A percentile compares a stretch with the other conserved stretches of the same genome.
Conservation (phyloP, 371 early-diverging fungal genomes). For the Lichtheimia hyalospora region DNA sequence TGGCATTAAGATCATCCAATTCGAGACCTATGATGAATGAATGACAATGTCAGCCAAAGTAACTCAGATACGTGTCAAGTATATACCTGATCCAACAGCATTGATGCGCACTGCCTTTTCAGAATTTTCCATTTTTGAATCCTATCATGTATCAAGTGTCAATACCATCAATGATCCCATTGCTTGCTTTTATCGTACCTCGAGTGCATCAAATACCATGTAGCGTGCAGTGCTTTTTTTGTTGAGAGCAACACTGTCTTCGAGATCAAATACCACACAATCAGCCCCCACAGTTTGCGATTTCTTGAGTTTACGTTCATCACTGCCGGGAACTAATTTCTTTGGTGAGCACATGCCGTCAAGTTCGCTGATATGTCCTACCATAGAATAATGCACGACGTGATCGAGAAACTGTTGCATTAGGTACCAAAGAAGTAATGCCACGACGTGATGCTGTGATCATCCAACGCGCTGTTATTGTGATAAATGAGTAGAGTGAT, state of each 20-base stretch:
- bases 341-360: not conserved
- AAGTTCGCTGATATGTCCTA: not conserved
- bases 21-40: slow-evolving; percentile 56
- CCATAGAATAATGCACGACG: slow-evolving; percentile 44
- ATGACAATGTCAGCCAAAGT: not conserved
- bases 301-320: slow-evolving; percentile 84
- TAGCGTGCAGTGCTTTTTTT: slow-evolving; percentile 80
- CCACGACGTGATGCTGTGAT: not conserved
- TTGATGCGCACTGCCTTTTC: slow-evolving; percentile 91
- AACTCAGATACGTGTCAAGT: not conserved
- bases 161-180: not conserved
- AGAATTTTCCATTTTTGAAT: slow-evolving; percentile 23
- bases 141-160: too few species aligned
- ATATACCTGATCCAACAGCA: slow-evolving; percentile 75
- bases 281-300: slow-evolving; percentile 73
- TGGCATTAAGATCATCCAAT: slow-evolving; percentile 76
- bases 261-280: slow-evolving; percentile 87
- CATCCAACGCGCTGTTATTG: too few species aligned
- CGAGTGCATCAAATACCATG: slow-evolving; percentile 74
- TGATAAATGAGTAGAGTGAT: too few species aligned
- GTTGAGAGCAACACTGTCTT: slow-evolving; percentile 84
- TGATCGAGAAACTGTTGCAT: slow-evolving; percentile 19
- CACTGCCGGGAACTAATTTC: slow-evolving; percentile 78
- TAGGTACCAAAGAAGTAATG: not conserved
- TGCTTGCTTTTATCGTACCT: slow-evolving; percentile 38